A percentile compares a stretch with the other conserved stretches of the same genome.
phyloP scores from a whole-genome alignment of 2,329 filamentous ascomycete genomes.

The Cladobotryum protrusum region DNA sequence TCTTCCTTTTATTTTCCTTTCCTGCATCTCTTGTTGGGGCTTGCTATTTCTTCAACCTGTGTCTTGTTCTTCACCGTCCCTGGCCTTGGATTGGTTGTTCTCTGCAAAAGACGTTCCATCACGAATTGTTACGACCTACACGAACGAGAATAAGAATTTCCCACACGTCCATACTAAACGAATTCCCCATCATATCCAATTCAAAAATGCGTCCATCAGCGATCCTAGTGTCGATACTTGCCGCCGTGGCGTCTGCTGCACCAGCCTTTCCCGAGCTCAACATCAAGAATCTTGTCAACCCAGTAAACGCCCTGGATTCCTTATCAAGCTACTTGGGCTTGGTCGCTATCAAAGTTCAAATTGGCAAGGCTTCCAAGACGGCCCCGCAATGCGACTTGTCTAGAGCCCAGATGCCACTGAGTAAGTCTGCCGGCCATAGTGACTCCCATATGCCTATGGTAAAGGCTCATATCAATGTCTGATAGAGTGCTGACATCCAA shows the following conservation, averaged over 20 bases:
- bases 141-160: background rate
- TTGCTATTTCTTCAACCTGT: constrained; percentile 1
- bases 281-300: constrained; percentile 29
- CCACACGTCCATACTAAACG: background rate
- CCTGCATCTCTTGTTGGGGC: constrained; percentile 13
- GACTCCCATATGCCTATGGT: background rate
- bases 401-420: constrained; percentile 43
- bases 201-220: constrained; percentile 46
- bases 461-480: too few species aligned
- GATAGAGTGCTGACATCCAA: background rate
- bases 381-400: constrained; percentile 50
- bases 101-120: background rate
- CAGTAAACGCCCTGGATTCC: constrained; percentile 36
- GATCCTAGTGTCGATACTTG: constrained; percentile 39
- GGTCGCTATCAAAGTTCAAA: constrained; percentile 49
- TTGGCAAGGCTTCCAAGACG: constrained; percentile 33
- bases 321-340: constrained; percentile 57
- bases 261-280: constrained; percentile 35
- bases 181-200: background rate
- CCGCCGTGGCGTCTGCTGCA: constrained; percentile 40
- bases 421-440: constrained; percentile 29
- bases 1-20: constrained; percentile 18
- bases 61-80: background rate
- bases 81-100: background rate
- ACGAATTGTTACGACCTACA: background rate